A percentile compares a stretch with the other conserved stretches of the same genome.
Conservation (phyloP, 345 rosid species). For the Gossypium ekmanianum region DNA sequence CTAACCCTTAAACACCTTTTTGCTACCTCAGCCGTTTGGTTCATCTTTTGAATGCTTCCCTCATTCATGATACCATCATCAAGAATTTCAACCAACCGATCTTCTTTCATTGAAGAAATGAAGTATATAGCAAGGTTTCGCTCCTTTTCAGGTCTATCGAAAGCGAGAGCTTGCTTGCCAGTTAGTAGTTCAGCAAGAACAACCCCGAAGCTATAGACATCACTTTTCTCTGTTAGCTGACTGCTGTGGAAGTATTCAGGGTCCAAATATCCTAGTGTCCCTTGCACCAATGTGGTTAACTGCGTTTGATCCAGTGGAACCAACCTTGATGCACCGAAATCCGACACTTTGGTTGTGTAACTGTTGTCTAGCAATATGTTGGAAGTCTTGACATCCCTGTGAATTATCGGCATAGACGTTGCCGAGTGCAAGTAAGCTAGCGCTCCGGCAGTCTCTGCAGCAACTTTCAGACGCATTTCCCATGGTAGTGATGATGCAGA, state of each 20-base stretch:
- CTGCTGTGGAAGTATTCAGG: constrained; percentile 11
- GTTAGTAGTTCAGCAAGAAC: constrained; percentile 40
- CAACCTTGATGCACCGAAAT: constrained; percentile 46
- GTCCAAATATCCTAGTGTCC: constrained; percentile 7
- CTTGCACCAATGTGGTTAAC: constrained; percentile 28
- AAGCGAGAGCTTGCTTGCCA: constrained; percentile 31
- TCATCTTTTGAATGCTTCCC: constrained; percentile 20
- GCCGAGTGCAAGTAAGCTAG: constrained; percentile 35
- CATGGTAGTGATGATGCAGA: constrained; percentile 26
- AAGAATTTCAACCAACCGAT: constrained; percentile 25
- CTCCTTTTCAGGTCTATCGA: constrained; percentile 8
- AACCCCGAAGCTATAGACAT: constrained; percentile 46
- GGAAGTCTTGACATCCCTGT: constrained; percentile 36
- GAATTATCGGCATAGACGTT: constrained; percentile 34
- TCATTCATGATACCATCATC: constrained; percentile 15
- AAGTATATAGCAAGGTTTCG: constrained; percentile 31
- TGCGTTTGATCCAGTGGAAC: constrained; percentile 39
- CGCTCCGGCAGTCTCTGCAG: constrained; percentile 31
- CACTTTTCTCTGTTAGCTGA: background rate
- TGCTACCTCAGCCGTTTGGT: constrained; percentile 32
- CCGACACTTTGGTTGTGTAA: constrained; percentile 37
- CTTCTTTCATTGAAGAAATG: constrained; percentile 24
- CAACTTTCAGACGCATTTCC: constrained; percentile 33
- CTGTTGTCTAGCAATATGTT: constrained; percentile 40
- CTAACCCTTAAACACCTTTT: constrained; percentile 30